Conservation (phyloP, 768 basidiomycete genomes). For the Tephrocybe sp. region DNA sequence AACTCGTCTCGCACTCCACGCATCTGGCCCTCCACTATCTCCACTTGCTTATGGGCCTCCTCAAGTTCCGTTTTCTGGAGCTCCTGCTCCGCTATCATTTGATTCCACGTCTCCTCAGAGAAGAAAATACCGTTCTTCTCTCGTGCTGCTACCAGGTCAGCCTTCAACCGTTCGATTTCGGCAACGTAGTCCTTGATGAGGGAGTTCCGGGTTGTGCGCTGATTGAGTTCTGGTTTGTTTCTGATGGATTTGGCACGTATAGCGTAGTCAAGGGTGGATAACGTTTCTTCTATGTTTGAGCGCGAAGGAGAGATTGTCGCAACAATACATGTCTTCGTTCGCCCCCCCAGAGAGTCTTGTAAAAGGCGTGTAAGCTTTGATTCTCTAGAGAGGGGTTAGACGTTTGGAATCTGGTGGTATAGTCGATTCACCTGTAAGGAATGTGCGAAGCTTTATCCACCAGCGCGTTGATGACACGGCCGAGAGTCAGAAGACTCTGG, state of each 20-base stretch:
- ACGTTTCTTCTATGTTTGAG: conserved; percentile 94
- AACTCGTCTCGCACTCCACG: conserved; percentile 84
- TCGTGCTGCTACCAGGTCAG: conserved; percentile 85
- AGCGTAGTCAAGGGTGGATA: conserved; percentile 97
- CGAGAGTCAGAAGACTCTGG: conserved; percentile 94
- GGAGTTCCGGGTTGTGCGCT: conserved; percentile 89
- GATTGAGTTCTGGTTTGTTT: conserved; percentile 94
- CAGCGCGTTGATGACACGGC: conserved; percentile 93
- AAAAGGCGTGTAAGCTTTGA: conserved; percentile 96
- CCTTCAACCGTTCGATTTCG: conserved; percentile 92
- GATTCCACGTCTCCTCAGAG: conserved; percentile 87
- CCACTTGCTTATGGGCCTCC: conserved; percentile 81
- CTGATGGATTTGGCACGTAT: conserved; percentile 92
- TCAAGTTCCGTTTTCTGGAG: conserved; percentile 73
- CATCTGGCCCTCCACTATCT: conserved; percentile 82
- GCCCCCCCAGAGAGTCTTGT: conserved; percentile 98
- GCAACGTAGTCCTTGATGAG: conserved; percentile 91
- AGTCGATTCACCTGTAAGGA: conserved; percentile 74
- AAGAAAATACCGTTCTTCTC: conserved; percentile 98
- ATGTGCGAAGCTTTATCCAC: conserved; percentile 92
- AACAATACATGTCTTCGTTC: conserved; percentile 97
- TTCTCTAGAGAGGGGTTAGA: conserved; percentile 52
- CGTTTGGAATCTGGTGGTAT: not conserved
- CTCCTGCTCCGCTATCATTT: conserved; percentile 78
- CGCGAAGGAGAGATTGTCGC: conserved; percentile 95